A percentile compares a stretch with the other conserved stretches of the same genome.
These are phyloP conservation scores for Aspergillus sp. DNA, from an alignment of 2,329 filamentous ascomycete species.

Conservation along the genomic window DNA sequence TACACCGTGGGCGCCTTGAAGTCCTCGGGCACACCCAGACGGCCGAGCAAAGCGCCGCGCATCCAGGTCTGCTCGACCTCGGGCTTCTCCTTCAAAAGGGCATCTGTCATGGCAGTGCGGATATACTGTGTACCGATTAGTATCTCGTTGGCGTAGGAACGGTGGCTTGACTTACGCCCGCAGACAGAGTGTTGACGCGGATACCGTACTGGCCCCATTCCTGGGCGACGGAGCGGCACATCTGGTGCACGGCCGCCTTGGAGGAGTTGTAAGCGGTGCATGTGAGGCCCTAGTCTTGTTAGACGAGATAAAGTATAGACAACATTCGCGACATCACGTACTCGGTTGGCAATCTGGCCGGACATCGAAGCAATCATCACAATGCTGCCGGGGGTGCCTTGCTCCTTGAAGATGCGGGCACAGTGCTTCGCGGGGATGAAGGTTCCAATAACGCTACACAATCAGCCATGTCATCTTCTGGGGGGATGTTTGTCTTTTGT, in stretches of 20 bases:
- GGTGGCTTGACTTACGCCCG: conserved; percentile 50
- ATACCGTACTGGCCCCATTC: conserved; percentile 62
- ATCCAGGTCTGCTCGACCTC: conserved; percentile 55
- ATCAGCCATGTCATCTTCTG: neutral
- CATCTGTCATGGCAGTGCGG: conserved; percentile 50
- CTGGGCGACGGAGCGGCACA: conserved; percentile 48
- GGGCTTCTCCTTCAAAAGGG: conserved; percentile 45
- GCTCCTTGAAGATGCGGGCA: conserved; percentile 53
- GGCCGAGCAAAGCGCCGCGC: conserved; percentile 51
- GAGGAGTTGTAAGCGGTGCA: conserved; percentile 59
- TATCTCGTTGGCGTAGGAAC: neutral
- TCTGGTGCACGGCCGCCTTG: conserved; percentile 50
- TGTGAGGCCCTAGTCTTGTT: conserved; percentile 52
- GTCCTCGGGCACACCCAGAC: conserved; percentile 47
- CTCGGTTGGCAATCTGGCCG: conserved; percentile 63
- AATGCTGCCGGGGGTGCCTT: conserved; percentile 58
- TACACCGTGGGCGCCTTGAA: conserved; percentile 38
- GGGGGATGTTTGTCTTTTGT: too few species aligned
- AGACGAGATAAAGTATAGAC: too few species aligned
- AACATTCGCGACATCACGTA: conserved; percentile 4
- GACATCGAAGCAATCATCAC: conserved; percentile 71
- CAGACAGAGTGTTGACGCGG: conserved; percentile 77
- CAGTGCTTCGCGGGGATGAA: conserved; percentile 35
- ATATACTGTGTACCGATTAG: conserved; percentile 40
- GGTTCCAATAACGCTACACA: conserved; percentile 31